Evolutionary conservation across 2,329 filamentous ascomycete species (phyloP).

Genomic region (Coccinonectria pachysandricola): DNA sequence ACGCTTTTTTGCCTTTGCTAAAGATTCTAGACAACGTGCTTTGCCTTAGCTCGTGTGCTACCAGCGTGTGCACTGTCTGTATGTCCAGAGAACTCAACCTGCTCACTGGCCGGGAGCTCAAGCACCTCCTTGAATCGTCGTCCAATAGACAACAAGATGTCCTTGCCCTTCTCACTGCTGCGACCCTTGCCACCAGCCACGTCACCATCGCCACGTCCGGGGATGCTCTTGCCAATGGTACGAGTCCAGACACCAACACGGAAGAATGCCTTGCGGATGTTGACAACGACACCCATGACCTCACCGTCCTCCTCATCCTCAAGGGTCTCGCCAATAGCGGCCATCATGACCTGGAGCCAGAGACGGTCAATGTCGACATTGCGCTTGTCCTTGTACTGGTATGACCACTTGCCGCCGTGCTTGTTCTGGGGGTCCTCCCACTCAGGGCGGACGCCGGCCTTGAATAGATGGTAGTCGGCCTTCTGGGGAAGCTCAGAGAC

Average conservation of each 20-base stretch:
- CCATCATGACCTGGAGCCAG: slow-evolving; percentile 95
- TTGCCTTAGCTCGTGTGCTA: slow-evolving; percentile 91
- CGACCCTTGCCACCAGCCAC: slow-evolving; percentile 69
- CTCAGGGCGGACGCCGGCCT: slow-evolving; percentile 90
- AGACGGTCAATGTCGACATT: slow-evolving; percentile 84
- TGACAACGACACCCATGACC: slow-evolving; percentile 98
- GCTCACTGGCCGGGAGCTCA: slow-evolving; percentile 63
- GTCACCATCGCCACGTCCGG: slow-evolving; percentile 62
- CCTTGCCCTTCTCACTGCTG: slow-evolving; percentile 70
- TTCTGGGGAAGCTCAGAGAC: slow-evolving; percentile 94
- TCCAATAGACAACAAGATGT: slow-evolving; percentile 76
- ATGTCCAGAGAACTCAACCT: slow-evolving; percentile 92
- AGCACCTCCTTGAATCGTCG: slow-evolving; percentile 87
- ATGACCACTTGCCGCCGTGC: slow-evolving; percentile 98
- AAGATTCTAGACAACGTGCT: slow-evolving; percentile 72
- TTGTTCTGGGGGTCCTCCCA: slow-evolving; percentile 99
- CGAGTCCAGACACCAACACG: slow-evolving; percentile 96
- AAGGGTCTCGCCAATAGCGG: slow-evolving; percentile 93
- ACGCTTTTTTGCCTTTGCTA: slow-evolving; percentile 1
- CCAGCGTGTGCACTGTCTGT: slow-evolving; percentile 88
- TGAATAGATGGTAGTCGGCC: slow-evolving; percentile 99
- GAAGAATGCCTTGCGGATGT: slow-evolving; percentile 97
- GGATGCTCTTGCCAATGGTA: slow-evolving; percentile 77
- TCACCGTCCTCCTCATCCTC: slow-evolving; percentile 92
- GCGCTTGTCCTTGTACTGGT: slow-evolving; percentile 94